These are phyloP conservation scores for Aspergillus nidulans DNA, from an alignment of 495 filamentous ascomycete genomes.

Conservation along the genomic window DNA sequence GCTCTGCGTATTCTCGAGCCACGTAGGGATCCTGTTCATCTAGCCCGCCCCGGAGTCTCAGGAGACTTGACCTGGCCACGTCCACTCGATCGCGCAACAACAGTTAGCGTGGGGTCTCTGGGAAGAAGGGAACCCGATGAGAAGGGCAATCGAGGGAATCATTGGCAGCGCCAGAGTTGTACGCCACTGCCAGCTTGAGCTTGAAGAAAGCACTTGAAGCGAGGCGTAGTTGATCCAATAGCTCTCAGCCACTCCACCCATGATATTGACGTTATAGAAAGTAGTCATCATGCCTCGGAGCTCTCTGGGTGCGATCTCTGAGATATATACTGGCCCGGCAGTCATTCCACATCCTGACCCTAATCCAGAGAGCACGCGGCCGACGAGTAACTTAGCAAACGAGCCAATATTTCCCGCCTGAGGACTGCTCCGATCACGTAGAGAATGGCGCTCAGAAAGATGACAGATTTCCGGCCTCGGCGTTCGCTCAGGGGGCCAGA, in stretches of 20 bases:
- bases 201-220: slow-evolving; percentile 29
- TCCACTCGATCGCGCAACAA: slow-evolving; percentile 47
- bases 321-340: slow-evolving; percentile 65
- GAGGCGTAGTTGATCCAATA: slow-evolving; percentile 71
- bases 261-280: slow-evolving; percentile 73
- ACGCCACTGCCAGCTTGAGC: slow-evolving; percentile 63
- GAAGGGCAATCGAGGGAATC: slow-evolving; percentile 52
- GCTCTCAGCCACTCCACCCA: slow-evolving; percentile 70
- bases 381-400: slow-evolving; percentile 49
- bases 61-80: slow-evolving; percentile 59
- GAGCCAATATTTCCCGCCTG: slow-evolving; percentile 23
- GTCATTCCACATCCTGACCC: slow-evolving; percentile 74
- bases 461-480: slow-evolving; percentile 19
- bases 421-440: slow-evolving; percentile 22
- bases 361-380: slow-evolving; percentile 66
- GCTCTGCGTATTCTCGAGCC: slow-evolving; percentile 69
- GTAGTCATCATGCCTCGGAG: slow-evolving; percentile 65
- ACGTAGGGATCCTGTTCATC: slow-evolving; percentile 59
- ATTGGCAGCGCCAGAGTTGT: slow-evolving; percentile 56
- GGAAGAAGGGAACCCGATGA: slow-evolving; percentile 67
- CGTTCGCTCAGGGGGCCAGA: slow-evolving; percentile 15
- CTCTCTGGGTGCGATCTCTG: slow-evolving; percentile 46
- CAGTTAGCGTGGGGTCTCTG: slow-evolving; percentile 53
- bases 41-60: slow-evolving; percentile 54
- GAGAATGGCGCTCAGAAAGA: slow-evolving; percentile 16